A percentile compares a stretch with the other conserved stretches of the same genome.
These are phyloP conservation scores for Aspergillus latus DNA, from an alignment of 2,329 filamentous ascomycete species.

Conservation along the genomic window DNA sequence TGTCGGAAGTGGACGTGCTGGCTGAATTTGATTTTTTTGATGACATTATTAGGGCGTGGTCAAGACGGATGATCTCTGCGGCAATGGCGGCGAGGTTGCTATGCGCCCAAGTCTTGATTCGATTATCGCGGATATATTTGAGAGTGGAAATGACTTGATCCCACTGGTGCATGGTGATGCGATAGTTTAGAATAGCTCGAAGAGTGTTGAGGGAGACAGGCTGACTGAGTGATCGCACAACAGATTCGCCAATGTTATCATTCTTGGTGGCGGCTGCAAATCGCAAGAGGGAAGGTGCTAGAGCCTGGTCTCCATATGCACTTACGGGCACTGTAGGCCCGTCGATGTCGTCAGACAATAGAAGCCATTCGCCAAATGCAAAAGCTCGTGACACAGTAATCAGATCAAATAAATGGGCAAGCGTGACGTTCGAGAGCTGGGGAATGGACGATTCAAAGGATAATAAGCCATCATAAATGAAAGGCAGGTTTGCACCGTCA, in stretches of 20 bases:
- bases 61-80: conserved; percentile 43
- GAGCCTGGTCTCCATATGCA: conserved; percentile 47
- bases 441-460: conserved; percentile 34
- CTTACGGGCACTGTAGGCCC: conserved; percentile 52
- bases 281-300: conserved; percentile 55
- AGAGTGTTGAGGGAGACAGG: conserved; percentile 38
- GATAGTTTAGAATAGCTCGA: conserved; percentile 37
- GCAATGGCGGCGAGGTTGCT: conserved; percentile 38
- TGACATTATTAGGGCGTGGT: conserved; percentile 23
- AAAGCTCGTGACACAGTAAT: conserved; percentile 48
- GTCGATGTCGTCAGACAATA: conserved; percentile 54
- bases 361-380: conserved; percentile 54
- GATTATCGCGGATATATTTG: conserved; percentile 34
- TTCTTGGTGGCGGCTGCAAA: conserved; percentile 55
- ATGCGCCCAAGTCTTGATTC: conserved; percentile 39
- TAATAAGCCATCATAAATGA: conserved; percentile 18
- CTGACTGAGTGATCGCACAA: conserved; percentile 31
- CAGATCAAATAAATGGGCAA: conserved; percentile 54
- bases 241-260: conserved; percentile 28
- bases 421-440: conserved; percentile 46
- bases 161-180: conserved; percentile 37
- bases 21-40: conserved; percentile 11
- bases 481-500: conserved; percentile 17
- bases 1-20: conserved; percentile 10
- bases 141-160: conserved; percentile 33